Conservation (phyloP, 306 rosid species). For the Albizia julibrissin region DNA sequence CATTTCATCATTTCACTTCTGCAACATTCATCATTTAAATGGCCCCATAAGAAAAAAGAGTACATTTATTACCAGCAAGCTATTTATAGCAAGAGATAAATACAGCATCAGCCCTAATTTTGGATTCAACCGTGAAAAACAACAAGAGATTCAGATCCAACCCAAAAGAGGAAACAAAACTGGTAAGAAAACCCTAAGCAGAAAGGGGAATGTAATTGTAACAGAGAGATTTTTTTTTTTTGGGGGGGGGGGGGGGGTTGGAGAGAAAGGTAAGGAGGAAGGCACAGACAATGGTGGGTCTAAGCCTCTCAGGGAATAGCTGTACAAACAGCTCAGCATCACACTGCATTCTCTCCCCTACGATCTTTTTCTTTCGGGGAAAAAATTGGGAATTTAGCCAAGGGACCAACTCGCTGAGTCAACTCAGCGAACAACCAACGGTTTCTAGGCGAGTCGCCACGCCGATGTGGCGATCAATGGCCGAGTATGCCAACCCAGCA, state of each 20-base stretch:
- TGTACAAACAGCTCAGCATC: constrained; percentile 33
- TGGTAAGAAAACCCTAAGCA: constrained; percentile 23
- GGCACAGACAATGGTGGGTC: constrained; percentile 61
- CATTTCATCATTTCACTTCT: neutral
- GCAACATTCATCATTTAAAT: constrained; percentile 3
- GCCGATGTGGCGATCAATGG: constrained; percentile 90
- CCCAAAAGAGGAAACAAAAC: constrained; percentile 28
- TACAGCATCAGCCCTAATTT: constrained; percentile 38
- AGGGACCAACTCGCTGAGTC: constrained; percentile 16
- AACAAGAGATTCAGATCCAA: constrained; percentile 64
- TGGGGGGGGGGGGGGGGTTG: neutral
- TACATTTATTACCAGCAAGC: constrained; percentile 45
- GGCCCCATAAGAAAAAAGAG: constrained; percentile 2
- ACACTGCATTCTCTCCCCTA: constrained; percentile 45
- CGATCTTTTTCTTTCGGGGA: constrained; percentile 16
- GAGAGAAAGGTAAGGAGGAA: constrained; percentile 27
- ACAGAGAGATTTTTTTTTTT: too few species aligned
- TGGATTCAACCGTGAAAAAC: constrained; percentile 48
- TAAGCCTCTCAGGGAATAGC: constrained; percentile 34
- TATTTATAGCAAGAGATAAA: constrained; percentile 38
- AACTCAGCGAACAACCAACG: constrained; percentile 55
- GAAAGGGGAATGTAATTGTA: constrained; percentile 9
- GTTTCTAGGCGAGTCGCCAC: constrained; percentile 57
- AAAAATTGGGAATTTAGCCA: neutral
- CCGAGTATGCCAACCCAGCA: constrained; percentile 90